Evolutionary conservation across 176 grass and related monocot genomes (phyloP), one percentile per base, ranked within the genome.

Genomic region (Elaeis guineensis): DNA sequence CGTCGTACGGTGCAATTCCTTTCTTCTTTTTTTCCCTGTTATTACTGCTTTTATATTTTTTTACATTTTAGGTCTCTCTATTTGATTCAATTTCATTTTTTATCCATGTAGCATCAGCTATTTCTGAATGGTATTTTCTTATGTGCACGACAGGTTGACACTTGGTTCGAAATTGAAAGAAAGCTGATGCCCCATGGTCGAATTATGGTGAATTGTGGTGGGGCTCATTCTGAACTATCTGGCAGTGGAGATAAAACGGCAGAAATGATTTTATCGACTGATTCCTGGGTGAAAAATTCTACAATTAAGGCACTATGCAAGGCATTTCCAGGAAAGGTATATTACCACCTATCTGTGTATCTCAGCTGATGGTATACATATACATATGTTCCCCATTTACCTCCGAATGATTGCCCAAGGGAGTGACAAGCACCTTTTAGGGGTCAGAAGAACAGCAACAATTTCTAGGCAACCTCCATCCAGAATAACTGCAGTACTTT

Each of bases 151-250:
- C 87, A 91, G 92, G 84, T 52, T 56, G 62, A 84, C 78, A 91
- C 81, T 64, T 97, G 92, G 87, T 55, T 88, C 55, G 65, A 83
- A 69, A 73, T 97, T 50, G 72, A 78, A 17, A 97, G 80, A 69
- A 91, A 88, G 24, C 62, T 88, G 69, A 97, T 88, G 81, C 80
- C 80, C 44, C 62, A 80, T 62, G 92, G 87, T 54, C 76, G 87
- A 69, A 96, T 97, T 59, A 91, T 97, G 58, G 78, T 91, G 23
- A 85, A 97, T 75, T 97, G 92, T 59, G 88, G 81, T 54, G 92
- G 87, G 76, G 82, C 62, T 60, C 78, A 85, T 32, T 30, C 69
- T 74, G 58, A 70, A 49, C 67, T 75, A 62, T 90, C 76, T 85
- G 81, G 77, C 69, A 66, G 65, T 69, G 61, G 72, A 29, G 67